A percentile compares a stretch with the other conserved stretches of the same genome.
These are phyloP conservation scores for Seiridium cupressi DNA, from an alignment of 2,329 filamentous ascomycete genomes.

Conservation along the genomic window DNA sequence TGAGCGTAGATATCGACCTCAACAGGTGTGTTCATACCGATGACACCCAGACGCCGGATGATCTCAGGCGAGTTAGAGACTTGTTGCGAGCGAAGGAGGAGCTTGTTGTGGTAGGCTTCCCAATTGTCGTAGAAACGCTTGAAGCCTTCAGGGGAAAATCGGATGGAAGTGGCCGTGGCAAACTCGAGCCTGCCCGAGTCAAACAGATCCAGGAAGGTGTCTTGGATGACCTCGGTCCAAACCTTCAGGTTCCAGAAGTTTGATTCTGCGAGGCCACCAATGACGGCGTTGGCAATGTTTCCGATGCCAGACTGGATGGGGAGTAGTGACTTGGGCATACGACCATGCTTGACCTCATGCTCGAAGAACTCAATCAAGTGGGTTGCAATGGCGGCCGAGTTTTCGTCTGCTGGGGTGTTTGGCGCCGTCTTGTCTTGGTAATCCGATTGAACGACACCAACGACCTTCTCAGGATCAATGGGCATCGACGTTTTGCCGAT, in stretches of 20 bases:
- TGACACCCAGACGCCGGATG: slow-evolving; percentile 81
- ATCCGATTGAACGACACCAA: slow-evolving; percentile 81
- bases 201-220: slow-evolving; percentile 90
- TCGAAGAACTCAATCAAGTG: slow-evolving; percentile 82
- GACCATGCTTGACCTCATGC: slow-evolving; percentile 77
- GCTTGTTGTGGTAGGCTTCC: slow-evolving; percentile 76
- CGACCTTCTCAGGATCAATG: slow-evolving; percentile 79
- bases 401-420: slow-evolving; percentile 74
- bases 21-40: slow-evolving; percentile 93
- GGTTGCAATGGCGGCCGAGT: slow-evolving; percentile 68
- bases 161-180: slow-evolving; percentile 84
- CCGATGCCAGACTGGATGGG: slow-evolving; percentile 87
- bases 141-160: slow-evolving; percentile 89
- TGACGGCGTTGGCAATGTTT: slow-evolving; percentile 90
- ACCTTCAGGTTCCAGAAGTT: slow-evolving; percentile 87
- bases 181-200: slow-evolving; percentile 86
- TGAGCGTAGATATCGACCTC: slow-evolving; percentile 95
- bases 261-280: slow-evolving; percentile 76
- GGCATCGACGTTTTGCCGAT: slow-evolving; percentile 83
- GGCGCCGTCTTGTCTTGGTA: slow-evolving; percentile 74
- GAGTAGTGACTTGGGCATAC: slow-evolving; percentile 73
- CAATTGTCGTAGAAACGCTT: slow-evolving; percentile 86
- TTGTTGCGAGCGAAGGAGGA: slow-evolving; percentile 82
- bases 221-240: slow-evolving; percentile 91
- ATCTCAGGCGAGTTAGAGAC: slow-evolving; percentile 90